These are phyloP conservation scores for Sporothrix inflata DNA, from an alignment of 2,329 filamentous ascomycete genomes.

Conservation along the genomic window DNA sequence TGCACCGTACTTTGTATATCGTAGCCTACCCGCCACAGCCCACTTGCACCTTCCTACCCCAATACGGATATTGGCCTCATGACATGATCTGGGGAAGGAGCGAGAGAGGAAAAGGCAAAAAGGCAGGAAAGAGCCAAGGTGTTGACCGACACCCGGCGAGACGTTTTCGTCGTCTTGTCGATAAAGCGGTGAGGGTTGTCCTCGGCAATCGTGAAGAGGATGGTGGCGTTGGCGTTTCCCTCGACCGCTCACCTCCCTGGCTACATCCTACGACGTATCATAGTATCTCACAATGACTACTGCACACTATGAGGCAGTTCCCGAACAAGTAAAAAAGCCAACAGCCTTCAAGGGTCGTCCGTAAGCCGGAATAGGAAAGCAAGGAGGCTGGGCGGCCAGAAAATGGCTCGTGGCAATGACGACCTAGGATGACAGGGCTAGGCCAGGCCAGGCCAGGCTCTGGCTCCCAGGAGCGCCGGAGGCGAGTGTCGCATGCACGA, in stretches of 20 bases:
- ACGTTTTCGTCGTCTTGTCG: neutral
- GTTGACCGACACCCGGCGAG: constrained; percentile 15
- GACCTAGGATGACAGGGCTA: neutral
- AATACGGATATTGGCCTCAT: neutral
- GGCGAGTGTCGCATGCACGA: neutral
- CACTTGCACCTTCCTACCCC: neutral
- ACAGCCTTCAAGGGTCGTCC: neutral
- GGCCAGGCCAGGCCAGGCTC: neutral
- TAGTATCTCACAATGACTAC: neutral
- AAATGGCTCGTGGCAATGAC: constrained; percentile 18
- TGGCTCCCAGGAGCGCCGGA: too few relatives aligned
- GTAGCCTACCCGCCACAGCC: neutral
- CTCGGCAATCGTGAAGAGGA: constrained; percentile 4
- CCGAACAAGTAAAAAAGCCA: neutral
- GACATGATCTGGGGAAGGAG: constrained; percentile 9
- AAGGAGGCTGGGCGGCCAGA: constrained; percentile 23
- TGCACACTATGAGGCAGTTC: neutral
- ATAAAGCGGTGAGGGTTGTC: neutral
- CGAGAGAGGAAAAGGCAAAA: neutral
- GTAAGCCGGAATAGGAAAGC: constrained; percentile 8
- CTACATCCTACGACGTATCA: neutral
- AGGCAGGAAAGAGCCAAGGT: neutral
- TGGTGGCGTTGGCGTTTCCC: neutral
- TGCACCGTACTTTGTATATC: too few relatives aligned
- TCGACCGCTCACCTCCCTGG: neutral